phyloP scores from a whole-genome alignment of 2,329 filamentous ascomycete species.

The Hypoxylon rubiginosum region DNA sequence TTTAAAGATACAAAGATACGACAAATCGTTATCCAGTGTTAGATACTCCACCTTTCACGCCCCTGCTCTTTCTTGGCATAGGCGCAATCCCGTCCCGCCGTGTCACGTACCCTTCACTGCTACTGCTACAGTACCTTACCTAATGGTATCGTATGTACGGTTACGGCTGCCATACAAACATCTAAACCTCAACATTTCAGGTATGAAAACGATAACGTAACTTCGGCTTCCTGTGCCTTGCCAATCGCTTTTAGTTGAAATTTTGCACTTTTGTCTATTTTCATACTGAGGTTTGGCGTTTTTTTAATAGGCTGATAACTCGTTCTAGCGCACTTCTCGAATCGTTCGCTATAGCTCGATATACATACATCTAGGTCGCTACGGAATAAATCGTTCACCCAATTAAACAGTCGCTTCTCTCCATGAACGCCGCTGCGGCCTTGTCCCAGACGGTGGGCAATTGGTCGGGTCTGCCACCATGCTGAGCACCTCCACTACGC shows the following conservation, averaged over 20 bases:
- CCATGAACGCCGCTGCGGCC: conserved; percentile 38
- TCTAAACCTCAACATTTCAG: conserved; percentile 17
- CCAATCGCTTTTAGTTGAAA: conserved; percentile 23
- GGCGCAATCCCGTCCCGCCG: background rate
- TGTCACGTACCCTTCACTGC: background rate
- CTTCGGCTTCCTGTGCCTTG: conserved; percentile 7
- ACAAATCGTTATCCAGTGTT: background rate
- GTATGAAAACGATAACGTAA: conserved; percentile 33
- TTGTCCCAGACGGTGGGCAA: conserved; percentile 50
- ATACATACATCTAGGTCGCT: conserved; percentile 20
- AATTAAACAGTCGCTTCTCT: conserved; percentile 29
- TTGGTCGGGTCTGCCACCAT: conserved; percentile 57
- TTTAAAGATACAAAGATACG: background rate
- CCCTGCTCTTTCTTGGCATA: conserved; percentile 7
- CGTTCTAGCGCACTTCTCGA: background rate
- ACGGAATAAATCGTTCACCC: conserved; percentile 18
- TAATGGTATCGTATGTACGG: conserved; percentile 10
- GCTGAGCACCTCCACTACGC: conserved; percentile 67
- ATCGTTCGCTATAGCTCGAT: conserved; percentile 28
- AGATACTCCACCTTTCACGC: conserved; percentile 20
- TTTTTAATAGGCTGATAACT: background rate
- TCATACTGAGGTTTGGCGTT: background rate
- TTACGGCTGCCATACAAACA: conserved; percentile 17
- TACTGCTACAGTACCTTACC: conserved; percentile 7
- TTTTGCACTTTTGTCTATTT: conserved; percentile 24